Conservation (phyloP, 139 green algal species). For the Chlorella sp. region DNA sequence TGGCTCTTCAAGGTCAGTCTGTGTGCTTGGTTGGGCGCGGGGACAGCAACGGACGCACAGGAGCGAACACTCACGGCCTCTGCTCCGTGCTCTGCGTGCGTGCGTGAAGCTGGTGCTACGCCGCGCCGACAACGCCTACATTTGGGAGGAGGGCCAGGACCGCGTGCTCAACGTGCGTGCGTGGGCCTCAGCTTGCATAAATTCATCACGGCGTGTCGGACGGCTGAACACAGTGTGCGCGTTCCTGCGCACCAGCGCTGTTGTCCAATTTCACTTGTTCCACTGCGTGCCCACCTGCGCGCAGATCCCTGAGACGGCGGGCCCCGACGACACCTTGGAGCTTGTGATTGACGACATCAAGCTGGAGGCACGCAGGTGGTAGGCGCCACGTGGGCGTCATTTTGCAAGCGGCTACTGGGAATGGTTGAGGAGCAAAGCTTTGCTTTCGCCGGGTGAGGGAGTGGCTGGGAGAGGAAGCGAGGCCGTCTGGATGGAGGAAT, state of each 20-base stretch:
- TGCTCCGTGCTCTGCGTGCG: background rate
- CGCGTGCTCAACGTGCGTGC: conserved; percentile 10
- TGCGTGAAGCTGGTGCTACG: conserved; percentile 5
- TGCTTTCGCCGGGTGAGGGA: too few relatives aligned
- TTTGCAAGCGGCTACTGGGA: too few relatives aligned
- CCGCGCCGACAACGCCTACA: conserved; percentile 15
- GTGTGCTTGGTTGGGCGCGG: too few relatives aligned
- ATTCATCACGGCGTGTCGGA: background rate
- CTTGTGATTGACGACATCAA: conserved; percentile 12
- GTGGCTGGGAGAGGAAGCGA: too few relatives aligned
- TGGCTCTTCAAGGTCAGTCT: background rate
- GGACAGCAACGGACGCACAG: too few relatives aligned
- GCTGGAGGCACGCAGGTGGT: conserved; percentile 3
- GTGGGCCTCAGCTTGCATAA: too few relatives aligned
- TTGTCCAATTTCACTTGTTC: background rate
- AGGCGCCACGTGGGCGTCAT: too few relatives aligned
- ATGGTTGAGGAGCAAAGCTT: too few relatives aligned
- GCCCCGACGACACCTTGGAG: background rate
- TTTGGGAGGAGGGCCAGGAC: conserved; percentile 22
- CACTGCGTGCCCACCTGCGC: conserved; percentile 1
- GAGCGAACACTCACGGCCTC: background rate
- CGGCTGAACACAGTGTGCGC: background rate
- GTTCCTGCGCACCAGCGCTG: background rate
- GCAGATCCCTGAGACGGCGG: background rate
- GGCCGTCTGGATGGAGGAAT: too few relatives aligned